Base-by-base conservation (phyloP, 306 rosid genomes). In the Vigna radiata region DNA sequence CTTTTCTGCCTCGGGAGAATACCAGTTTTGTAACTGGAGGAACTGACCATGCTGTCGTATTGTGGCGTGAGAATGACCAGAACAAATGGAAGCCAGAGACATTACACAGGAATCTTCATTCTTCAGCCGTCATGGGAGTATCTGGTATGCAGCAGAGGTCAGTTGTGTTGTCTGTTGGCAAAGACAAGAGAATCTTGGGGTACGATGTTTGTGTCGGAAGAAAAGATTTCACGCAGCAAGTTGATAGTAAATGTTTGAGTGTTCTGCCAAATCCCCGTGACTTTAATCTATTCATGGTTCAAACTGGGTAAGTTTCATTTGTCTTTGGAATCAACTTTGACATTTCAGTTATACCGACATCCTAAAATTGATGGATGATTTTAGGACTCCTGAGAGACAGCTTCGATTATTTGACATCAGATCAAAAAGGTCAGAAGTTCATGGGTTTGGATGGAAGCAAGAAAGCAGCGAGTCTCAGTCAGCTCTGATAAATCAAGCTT, bases 101-200 rank as follows among this genome's bases (percentile, higher is more conserved):
- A 18, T 80, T 93, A 86, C 97, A 91, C 76, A 74, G 84, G 58
- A 66, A 81, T 78, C 39, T 78, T 55, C 98, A 93, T 81, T 77
- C 97, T 33, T 91, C 97, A 68, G 96, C 97, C 23, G 97, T 93
- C 62, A 93, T 91, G 98, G 98, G 96, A 61, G 90, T 89, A 19
- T 88, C 91, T 62, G 97, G 93, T 55, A 82, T 93, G 90, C 88
- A 70, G 64, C 91, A 93, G 73, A 93, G 87, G 84, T 80, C 85
- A 13, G 72, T 89, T 31, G 89, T 93, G 52, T 78, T 93, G 72
- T 91, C 97, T 41, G 93, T 50, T 7, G 97, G 97, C 50, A 91
- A 87, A 33, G 97, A 93, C 88, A 93, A 72, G 86, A 87, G 87
- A 86, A 85, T 93, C 55, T 13, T 91, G 70, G 97, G 93, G n/a